Evolutionary conservation across 208 protist genomes (phyloP), one percentile per base, ranked within the genome.

Genomic region (Balamuthia mandrillaris): DNA sequence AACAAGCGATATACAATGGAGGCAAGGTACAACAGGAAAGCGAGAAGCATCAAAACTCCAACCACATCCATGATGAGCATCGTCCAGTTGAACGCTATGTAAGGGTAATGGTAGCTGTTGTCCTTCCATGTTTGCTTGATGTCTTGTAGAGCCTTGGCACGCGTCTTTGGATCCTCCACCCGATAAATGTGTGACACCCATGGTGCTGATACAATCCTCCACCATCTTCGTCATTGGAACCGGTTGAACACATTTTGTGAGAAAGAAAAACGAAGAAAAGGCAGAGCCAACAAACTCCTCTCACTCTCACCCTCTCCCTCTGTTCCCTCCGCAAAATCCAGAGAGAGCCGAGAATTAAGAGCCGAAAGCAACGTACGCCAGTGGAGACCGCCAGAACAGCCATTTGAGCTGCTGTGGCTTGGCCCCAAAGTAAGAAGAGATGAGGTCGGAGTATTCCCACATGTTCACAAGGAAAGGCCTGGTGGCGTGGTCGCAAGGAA

Each of bases 381-480:
- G 37, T 21, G 74, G 74, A 14, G 56, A 63, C 2, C 74, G 47
- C 27, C 56, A 81, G 74, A 81, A 81, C n/a, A n/a, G n/a, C 74
- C 74, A 81, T 18, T 51, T 44, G 1, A 81, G 12, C 33, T 63
- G 74, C 31, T 61, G 9, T 35, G 74, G 74, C 74, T 81, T 81
- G 18, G 74, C 74, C 0, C 74, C 74, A 7, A 81, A 81, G 72
- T 61, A 81, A 35, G 47, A 6, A 27, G 72, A 44, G 33, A 81
- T 81, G 37, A 63, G 49, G 39, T 81, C 72, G 3, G 72, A 81
- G 72, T 81, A 81, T 35, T 81, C 49, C 72, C 72, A 81, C 49
- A 63, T 44, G 31, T 81, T 81, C 21, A 81, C 72, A 31, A 81
- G 72, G 24, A 63, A 51, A 31, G 72, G 72, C 49, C 56, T 27